A percentile compares a stretch with the other conserved stretches of the same genome.
Conservation (phyloP, 1,284 basidiomycete species). For the Fomitiporia mediterranea region DNA sequence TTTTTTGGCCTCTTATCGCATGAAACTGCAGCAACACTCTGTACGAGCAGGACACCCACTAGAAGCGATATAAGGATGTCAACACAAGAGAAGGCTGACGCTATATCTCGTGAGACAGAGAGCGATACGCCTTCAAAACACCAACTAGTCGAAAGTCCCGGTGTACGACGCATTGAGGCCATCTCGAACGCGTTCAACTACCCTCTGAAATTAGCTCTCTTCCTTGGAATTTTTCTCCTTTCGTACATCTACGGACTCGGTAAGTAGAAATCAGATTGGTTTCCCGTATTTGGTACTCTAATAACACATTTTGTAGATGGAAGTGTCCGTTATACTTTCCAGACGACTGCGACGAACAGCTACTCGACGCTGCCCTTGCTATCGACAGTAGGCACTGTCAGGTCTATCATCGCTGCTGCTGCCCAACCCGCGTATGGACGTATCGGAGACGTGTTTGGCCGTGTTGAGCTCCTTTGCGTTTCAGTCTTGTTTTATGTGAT, state of each 20-base stretch:
- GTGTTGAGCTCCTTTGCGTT: slow-evolving; percentile 31
- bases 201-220: slow-evolving; percentile 29
- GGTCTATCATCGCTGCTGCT: slow-evolving; percentile 24
- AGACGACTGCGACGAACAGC: slow-evolving; percentile 21
- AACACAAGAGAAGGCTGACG: neutral
- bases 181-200: slow-evolving; percentile 28
- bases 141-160: slow-evolving; percentile 20
- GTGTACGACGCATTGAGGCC: slow-evolving; percentile 33
- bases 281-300: neutral
- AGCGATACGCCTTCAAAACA: neutral
- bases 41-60: no score
- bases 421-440: slow-evolving; percentile 24
- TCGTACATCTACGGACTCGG: slow-evolving; percentile 34
- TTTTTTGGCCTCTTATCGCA: neutral
- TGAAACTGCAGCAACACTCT: no score
- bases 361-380: slow-evolving; percentile 22
- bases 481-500: slow-evolving; percentile 33
- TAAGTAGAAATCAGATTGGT: slow-evolving; percentile 26
- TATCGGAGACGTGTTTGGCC: slow-evolving; percentile 31
- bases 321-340: slow-evolving; percentile 17
- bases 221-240: slow-evolving; percentile 34
- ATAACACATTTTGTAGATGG: neutral
- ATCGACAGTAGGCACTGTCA: slow-evolving; percentile 21
- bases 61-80: no score
- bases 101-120: neutral